Evolutionary conservation across 371 early-diverging fungal species (phyloP).

Genomic region (Batkoa obscura): DNA sequence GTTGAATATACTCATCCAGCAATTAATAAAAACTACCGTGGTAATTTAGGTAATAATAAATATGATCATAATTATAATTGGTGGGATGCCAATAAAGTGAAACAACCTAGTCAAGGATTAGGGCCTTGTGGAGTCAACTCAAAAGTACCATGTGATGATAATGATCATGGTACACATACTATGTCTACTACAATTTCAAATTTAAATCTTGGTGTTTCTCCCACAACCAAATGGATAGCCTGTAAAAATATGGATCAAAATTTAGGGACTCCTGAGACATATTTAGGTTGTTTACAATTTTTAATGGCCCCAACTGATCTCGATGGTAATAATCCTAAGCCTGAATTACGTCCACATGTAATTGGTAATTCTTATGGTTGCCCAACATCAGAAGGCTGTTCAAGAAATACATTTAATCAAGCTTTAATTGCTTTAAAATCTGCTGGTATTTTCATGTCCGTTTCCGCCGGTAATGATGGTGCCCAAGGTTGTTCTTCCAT

Average conservation of each 20-base stretch:
- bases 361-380: not conserved
- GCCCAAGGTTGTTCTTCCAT: not conserved
- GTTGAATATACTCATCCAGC: slow-evolving; percentile 47
- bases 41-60: not conserved
- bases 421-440: not conserved
- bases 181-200: not conserved
- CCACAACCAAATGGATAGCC: not conserved
- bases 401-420: not conserved
- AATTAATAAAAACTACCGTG: slow-evolving; percentile 25
- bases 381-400: not conserved
- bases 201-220: not conserved
- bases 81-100: not conserved
- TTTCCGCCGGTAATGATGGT: not conserved
- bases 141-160: not conserved
- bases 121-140: not conserved
- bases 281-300: slow-evolving; percentile 1
- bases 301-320: not conserved
- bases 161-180: not conserved
- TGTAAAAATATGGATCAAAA: slow-evolving; percentile 1
- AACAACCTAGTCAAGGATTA: not conserved
- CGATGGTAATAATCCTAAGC: not conserved
- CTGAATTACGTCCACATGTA: not conserved
- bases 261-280: not conserved
- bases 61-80: not conserved
- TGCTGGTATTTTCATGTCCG: not conserved